A percentile compares a stretch with the other conserved stretches of the same genome.
These are phyloP conservation scores for Pholiota conissans DNA, from an alignment of 768 basidiomycete species.

Conservation along the genomic window DNA sequence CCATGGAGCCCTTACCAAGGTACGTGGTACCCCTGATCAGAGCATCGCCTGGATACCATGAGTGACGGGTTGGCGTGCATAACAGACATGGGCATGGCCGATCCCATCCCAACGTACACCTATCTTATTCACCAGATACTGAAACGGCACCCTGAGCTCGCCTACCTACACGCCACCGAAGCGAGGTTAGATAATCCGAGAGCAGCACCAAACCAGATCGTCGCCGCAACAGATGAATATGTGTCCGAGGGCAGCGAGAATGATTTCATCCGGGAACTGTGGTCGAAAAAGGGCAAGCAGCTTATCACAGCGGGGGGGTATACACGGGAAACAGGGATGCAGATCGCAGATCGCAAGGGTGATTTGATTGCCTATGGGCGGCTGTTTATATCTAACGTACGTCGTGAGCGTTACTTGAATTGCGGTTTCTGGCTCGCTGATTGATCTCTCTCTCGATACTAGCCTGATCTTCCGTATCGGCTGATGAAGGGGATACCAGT, in stretches of 20 bases:
- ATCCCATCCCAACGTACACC: slow-evolving; percentile 55
- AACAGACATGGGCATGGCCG: slow-evolving; percentile 47
- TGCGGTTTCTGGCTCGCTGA: too few species aligned
- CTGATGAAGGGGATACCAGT: slow-evolving; percentile 8
- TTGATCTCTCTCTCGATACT: too few species aligned
- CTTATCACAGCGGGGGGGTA: slow-evolving; percentile 48
- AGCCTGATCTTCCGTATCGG: slow-evolving; percentile 6
- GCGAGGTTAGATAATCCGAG: slow-evolving; percentile 21
- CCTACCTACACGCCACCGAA: slow-evolving; percentile 55
- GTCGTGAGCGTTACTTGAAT: slow-evolving; percentile 10
- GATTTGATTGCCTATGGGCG: slow-evolving; percentile 31
- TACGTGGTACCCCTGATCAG: neutral
- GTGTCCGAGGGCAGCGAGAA: slow-evolving; percentile 20
- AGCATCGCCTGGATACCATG: too few species aligned
- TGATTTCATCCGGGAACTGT: slow-evolving; percentile 47
- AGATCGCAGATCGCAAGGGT: slow-evolving; percentile 33
- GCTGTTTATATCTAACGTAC: slow-evolving; percentile 32
- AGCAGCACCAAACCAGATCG: slow-evolving; percentile 15
- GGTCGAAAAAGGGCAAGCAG: slow-evolving; percentile 32
- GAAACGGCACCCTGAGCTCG: slow-evolving; percentile 39
- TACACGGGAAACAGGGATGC: slow-evolving; percentile 36
- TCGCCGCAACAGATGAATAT: neutral
- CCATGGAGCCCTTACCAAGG: slow-evolving; percentile 52
- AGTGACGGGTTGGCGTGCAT: too few species aligned
- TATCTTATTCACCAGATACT: slow-evolving; percentile 45